Base-by-base conservation (phyloP, 495 filamentous ascomycete genomes). In the Lasiosphaeris hirsuta region DNA sequence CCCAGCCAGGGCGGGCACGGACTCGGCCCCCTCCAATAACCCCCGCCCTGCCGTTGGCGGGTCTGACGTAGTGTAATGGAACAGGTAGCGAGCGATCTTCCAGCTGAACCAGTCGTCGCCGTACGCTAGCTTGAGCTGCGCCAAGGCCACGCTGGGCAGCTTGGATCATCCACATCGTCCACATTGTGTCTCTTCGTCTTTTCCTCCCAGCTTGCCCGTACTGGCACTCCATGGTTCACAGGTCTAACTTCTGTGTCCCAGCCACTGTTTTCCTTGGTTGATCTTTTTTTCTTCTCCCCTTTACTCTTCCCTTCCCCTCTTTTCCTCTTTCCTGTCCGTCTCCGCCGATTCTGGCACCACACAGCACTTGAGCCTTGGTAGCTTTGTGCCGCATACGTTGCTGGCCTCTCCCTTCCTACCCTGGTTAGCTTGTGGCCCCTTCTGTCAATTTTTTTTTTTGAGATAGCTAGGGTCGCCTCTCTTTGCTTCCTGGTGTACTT, bases 351-450 rank as follows among this genome's bases (percentile, higher is more conserved):
- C 17, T 3, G 4, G 4, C 3, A 19, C 49, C 33, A 13, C 39
- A 39, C 37, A 34, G 38, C 35, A 34, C 49, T 14, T 8, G 34
- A 44, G 51, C 39, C 44, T 44, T 33, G 14, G 37, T 40, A 40
- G 34, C 43, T 41, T 48, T 61, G 58, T 64, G 62, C 62, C 57
- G 61, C 55, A 59, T 57, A 23, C 54, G 43, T 46, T 23, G 43
- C 43, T 10, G 30, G 30, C 43, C 15, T 19, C 5, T 19, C 43
- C 43, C 43, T 17, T 46, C 30, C 8, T 23, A 8, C 43, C 17
- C n/a, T 35, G n/a, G 46, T 19, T 49, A 33, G 46, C 46, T 49
- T 49, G 46, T 15, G 19, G 19, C 46, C 36, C 17, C 23, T 46
- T 46, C 43, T 46, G 15, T 15, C 43, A 46, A 17, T 23, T 19